Evolutionary conservation across 164 flowering plant species (phyloP).

Genomic region (Macadamia tetraphylla): DNA sequence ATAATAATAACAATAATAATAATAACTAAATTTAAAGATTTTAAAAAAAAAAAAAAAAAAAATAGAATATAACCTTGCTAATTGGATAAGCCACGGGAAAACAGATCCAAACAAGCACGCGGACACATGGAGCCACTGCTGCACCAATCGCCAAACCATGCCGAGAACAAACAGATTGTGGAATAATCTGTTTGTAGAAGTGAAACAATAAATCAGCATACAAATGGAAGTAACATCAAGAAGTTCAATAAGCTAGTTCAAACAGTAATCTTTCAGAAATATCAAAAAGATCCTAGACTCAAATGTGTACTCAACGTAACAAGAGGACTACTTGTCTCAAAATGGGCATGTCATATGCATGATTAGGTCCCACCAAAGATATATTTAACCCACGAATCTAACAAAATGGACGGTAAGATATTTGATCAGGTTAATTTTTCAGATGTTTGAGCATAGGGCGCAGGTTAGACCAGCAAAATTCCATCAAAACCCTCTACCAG

Average conservation of each 20-base stretch:
- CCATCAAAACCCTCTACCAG: neutral
- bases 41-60: too few relatives aligned
- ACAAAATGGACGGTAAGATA: neutral
- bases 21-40: too few relatives aligned
- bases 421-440: neutral
- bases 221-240: neutral
- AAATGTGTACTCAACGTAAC: neutral
- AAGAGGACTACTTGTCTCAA: neutral
- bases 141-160: slow-evolving; percentile 95
- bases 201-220: neutral
- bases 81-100: slow-evolving; percentile 95
- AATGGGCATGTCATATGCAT: neutral
- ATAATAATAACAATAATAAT: too few relatives aligned
- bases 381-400: too few relatives aligned
- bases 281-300: neutral
- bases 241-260: neutral
- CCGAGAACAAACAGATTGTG: slow-evolving; percentile 95
- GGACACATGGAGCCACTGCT: slow-evolving; percentile 82
- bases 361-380: too few relatives aligned
- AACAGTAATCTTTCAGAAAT: neutral
- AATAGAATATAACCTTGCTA: slow-evolving; percentile 66
- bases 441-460: neutral
- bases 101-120: slow-evolving; percentile 91
- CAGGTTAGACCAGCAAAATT: neutral
- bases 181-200: slow-evolving; percentile 60